Conservation (phyloP, 768 basidiomycete species). For the Leccinum rimulosum region DNA sequence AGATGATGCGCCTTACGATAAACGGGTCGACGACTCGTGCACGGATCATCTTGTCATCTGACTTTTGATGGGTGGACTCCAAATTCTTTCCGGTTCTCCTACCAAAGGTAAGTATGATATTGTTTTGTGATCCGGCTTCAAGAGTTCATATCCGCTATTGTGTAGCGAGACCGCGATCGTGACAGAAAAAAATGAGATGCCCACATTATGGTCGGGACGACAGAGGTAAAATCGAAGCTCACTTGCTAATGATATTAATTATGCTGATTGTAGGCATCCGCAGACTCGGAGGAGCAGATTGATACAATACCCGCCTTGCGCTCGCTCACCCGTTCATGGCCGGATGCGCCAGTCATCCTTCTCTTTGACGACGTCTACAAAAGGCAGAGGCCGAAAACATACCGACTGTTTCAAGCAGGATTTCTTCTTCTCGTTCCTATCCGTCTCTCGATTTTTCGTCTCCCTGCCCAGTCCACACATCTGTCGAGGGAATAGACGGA, state of each 20-base stretch:
- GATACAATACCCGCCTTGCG: constrained; percentile 79
- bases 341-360: constrained; percentile 60
- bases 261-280: constrained; percentile 65
- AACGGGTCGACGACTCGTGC: neutral
- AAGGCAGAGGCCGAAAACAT: constrained; percentile 70
- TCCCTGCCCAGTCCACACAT: constrained; percentile 57
- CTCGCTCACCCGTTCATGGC: constrained; percentile 51
- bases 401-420: constrained; percentile 56
- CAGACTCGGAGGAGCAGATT: constrained; percentile 60
- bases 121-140: neutral
- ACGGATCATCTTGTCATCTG: neutral
- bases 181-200: constrained; percentile 71
- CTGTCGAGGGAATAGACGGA: constrained; percentile 72
- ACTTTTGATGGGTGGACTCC: neutral
- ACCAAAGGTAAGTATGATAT: neutral
- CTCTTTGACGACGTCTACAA: constrained; percentile 83
- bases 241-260: neutral
- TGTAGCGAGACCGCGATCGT: constrained; percentile 76
- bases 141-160: neutral
- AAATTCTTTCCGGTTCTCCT: neutral
- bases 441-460: neutral
- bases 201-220: constrained; percentile 97
- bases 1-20: neutral
- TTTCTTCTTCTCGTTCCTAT: neutral
- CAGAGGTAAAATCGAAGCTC: constrained; percentile 51